phyloP scores from a whole-genome alignment of 768 basidiomycete genomes.

The Hortiboletus campestris region DNA sequence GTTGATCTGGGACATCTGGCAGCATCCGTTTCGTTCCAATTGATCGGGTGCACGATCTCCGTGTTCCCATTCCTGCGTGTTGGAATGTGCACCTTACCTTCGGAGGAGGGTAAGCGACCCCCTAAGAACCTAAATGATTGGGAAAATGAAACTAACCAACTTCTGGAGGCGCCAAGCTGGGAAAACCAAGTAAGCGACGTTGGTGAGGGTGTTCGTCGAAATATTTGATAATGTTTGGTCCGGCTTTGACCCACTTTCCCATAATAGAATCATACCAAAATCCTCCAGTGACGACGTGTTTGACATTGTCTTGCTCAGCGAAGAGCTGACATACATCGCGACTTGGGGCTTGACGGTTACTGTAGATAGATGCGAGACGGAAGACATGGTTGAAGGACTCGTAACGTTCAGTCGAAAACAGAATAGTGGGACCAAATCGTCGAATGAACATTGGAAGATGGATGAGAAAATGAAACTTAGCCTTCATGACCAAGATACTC shows the following conservation, averaged over 20 bases:
- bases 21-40: not conserved
- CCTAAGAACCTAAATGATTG: no score
- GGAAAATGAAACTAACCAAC: not conserved
- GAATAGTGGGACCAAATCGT: conserved; percentile 28
- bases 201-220: not conserved
- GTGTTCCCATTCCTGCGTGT: no score
- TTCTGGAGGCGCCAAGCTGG: not conserved
- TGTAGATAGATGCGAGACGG: conserved; percentile 21
- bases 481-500: conserved; percentile 26
- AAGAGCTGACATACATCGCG: conserved; percentile 19
- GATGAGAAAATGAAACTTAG: conserved; percentile 33
- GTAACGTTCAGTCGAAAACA: conserved; percentile 30
- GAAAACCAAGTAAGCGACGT: not conserved
- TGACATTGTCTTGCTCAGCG: conserved; percentile 7
- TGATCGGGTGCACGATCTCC: not conserved
- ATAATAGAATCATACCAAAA: conserved; percentile 6
- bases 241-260: not conserved
- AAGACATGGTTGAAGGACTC: conserved; percentile 32
- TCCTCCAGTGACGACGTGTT: conserved; percentile 15
- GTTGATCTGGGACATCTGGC: not conserved
- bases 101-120: no score
- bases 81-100: no score
- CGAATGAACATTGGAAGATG: conserved; percentile 27
- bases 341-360: conserved; percentile 32
- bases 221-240: not conserved